Percentiles rank a stretch among this genome's conserved stretches.
Conservation (phyloP, 192 early-diverging fungal species). For the Anaeromyces robustus region DNA sequence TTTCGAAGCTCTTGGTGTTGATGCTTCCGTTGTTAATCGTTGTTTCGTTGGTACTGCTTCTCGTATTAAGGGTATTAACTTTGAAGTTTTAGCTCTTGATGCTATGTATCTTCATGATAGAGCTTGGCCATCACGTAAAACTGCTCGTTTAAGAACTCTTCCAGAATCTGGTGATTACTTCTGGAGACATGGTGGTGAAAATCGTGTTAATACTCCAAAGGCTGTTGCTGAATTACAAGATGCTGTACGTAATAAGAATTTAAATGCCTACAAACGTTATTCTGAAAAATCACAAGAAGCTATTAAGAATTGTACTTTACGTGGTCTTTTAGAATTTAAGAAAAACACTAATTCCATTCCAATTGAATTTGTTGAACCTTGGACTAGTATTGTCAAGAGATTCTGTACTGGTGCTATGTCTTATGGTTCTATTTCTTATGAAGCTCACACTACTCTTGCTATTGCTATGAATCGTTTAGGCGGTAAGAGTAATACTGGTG, state of each 20-base stretch:
- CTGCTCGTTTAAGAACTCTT: constrained; percentile 45
- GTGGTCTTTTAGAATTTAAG: constrained; percentile 85
- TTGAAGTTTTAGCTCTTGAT: constrained; percentile 69
- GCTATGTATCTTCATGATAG: constrained; percentile 69
- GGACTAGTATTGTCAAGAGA: constrained; percentile 88
- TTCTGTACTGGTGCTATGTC: constrained; percentile 98
- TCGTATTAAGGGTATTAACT: constrained; percentile 73
- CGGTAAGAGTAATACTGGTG: constrained; percentile 97
- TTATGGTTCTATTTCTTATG: constrained; percentile 91
- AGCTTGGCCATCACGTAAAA: constrained; percentile 63
- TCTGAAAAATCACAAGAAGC: constrained; percentile 58
- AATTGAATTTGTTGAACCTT: constrained; percentile 90
- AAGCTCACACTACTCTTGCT: constrained; percentile 82
- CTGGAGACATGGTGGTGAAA: constrained; percentile 85
- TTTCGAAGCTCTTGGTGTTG: constrained; percentile 90
- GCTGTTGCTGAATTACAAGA: constrained; percentile 85
- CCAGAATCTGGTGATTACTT: constrained; percentile 93
- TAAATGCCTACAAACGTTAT: constrained; percentile 72
- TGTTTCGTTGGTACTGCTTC: constrained; percentile 95
- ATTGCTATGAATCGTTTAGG: constrained; percentile 90
- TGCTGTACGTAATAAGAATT: constrained; percentile 85
- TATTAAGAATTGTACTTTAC: constrained; percentile 81
- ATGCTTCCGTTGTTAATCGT: constrained; percentile 64
- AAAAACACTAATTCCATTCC: constrained; percentile 42
- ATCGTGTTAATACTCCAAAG: constrained; percentile 80